Evolutionary conservation across 352 stramenopile species (phyloP).

Genomic region (Phytopythium montanum): DNA sequence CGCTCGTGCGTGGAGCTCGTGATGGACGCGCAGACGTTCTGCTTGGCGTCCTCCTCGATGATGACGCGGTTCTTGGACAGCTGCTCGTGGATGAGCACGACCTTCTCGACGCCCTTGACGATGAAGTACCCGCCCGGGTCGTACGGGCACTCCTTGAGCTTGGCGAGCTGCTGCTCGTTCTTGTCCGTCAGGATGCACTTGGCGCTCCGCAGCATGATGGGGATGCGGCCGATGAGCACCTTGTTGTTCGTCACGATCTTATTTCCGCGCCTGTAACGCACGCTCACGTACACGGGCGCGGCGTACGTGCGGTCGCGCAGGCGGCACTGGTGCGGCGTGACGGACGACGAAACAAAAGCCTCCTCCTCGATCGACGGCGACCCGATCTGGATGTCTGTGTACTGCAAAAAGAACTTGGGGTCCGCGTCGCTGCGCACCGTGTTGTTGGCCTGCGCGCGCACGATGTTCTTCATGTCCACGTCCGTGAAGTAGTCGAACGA

Average conservation of each 20-base stretch:
- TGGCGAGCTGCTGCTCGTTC: constrained; percentile 91
- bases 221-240: constrained; percentile 94
- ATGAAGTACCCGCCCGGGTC: constrained; percentile 99
- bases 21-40: constrained; percentile 92
- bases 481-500: constrained; percentile 99
- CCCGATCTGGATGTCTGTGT: constrained; percentile 98
- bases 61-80: constrained; percentile 99
- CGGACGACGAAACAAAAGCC: constrained; percentile 88
- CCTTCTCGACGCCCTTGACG: constrained; percentile 98
- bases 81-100: constrained; percentile 99
- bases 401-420: constrained; percentile 98
- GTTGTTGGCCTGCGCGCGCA: constrained; percentile 91
- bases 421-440: constrained; percentile 92
- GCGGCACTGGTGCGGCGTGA: constrained; percentile 98
- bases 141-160: constrained; percentile 99
- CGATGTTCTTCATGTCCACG: constrained; percentile 98
- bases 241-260: constrained; percentile 99
- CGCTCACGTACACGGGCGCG: constrained; percentile 98
- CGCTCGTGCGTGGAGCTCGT: constrained; percentile 99
- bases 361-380: constrained; percentile 97
- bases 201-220: constrained; percentile 97
- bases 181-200: constrained; percentile 97
- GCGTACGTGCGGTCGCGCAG: constrained; percentile 99
- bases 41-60: constrained; percentile 95
- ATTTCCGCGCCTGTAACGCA: constrained; percentile 96